A percentile compares a stretch with the other conserved stretches of the same genome.
phyloP scores from a whole-genome alignment of 805 yeast genomes.

The Kregervanrija delftensis region DNA sequence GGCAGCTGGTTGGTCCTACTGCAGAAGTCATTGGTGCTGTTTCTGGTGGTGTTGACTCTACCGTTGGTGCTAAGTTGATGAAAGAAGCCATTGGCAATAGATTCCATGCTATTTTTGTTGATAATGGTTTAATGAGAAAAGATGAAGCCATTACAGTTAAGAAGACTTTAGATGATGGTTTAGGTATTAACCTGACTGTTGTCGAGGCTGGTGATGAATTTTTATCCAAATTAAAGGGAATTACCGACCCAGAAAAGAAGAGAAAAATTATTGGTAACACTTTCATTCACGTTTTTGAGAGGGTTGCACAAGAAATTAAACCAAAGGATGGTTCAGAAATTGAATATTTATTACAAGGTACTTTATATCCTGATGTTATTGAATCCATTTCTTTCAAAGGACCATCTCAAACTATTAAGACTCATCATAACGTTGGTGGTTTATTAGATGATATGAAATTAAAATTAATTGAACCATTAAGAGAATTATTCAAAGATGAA shows the following conservation, averaged over 20 bases:
- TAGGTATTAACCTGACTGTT: constrained; percentile 91
- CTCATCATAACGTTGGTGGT: constrained; percentile 99
- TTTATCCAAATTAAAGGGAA: constrained; percentile 78
- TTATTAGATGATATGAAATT: constrained; percentile 96
- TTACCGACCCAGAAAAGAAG: constrained; percentile 98
- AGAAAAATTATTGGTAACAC: constrained; percentile 98
- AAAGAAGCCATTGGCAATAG: constrained; percentile 97
- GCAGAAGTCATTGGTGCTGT: constrained; percentile 99
- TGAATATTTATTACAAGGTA: constrained; percentile 93
- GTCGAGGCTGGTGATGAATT: constrained; percentile 92
- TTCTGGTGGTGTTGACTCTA: constrained; percentile 98
- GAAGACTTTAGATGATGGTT: constrained; percentile 83
- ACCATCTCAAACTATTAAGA: constrained; percentile 98
- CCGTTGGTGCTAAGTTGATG: constrained; percentile 98
- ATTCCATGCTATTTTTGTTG: constrained; percentile 97
- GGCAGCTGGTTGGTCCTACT: constrained; percentile 87
- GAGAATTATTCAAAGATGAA: constrained; percentile 98
- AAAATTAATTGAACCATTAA: constrained; percentile 95
- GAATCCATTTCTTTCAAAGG: constrained; percentile 99
- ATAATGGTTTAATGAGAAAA: constrained; percentile 94
- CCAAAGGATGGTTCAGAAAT: constrained; percentile 87
- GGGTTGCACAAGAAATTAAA: constrained; percentile 85
- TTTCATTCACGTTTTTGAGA: constrained; percentile 93
- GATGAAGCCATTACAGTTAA: constrained; percentile 88
- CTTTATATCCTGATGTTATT: constrained; percentile 96